Conservation (phyloP, 2,329 filamentous ascomycete species). For the Beauveria sp. region DNA sequence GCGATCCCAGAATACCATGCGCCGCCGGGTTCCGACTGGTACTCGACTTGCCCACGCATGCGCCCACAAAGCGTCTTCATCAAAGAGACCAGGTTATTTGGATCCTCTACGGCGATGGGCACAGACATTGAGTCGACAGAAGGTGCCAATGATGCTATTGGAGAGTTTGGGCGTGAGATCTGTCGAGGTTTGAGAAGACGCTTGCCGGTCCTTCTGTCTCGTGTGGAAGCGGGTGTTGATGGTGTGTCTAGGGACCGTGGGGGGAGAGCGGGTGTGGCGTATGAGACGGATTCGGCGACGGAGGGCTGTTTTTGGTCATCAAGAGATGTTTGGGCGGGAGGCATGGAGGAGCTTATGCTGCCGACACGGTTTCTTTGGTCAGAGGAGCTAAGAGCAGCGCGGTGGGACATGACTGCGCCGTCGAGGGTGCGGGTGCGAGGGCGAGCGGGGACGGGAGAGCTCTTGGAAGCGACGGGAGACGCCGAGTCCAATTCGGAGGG, state of each 20-base stretch:
- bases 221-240: constrained; percentile 18
- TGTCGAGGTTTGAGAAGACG: constrained; percentile 46
- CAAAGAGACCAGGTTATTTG: constrained; percentile 62
- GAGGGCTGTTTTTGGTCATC: constrained; percentile 36
- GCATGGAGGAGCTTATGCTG: constrained; percentile 56
- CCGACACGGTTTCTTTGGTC: constrained; percentile 59
- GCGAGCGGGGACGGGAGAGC: constrained; percentile 31
- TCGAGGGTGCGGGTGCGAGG: constrained; percentile 54
- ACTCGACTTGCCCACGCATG: constrained; percentile 73
- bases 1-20: constrained; percentile 66
- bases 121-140: constrained; percentile 53
- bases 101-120: constrained; percentile 57
- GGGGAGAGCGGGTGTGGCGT: constrained; percentile 28
- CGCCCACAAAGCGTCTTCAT: constrained; percentile 73
- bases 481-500: constrained; percentile 42
- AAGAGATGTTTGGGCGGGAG: constrained; percentile 42
- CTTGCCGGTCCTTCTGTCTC: constrained; percentile 40
- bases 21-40: constrained; percentile 52
- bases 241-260: constrained; percentile 28
- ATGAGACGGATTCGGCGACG: constrained; percentile 33
- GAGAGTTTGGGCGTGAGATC: constrained; percentile 51
- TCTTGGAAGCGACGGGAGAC: constrained; percentile 20
- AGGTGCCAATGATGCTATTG: constrained; percentile 44
- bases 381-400: constrained; percentile 26
- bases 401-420: constrained; percentile 41